phyloP scores from a whole-genome alignment of 805 yeast genomes.

The Danielozyma ontarioensis region DNA sequence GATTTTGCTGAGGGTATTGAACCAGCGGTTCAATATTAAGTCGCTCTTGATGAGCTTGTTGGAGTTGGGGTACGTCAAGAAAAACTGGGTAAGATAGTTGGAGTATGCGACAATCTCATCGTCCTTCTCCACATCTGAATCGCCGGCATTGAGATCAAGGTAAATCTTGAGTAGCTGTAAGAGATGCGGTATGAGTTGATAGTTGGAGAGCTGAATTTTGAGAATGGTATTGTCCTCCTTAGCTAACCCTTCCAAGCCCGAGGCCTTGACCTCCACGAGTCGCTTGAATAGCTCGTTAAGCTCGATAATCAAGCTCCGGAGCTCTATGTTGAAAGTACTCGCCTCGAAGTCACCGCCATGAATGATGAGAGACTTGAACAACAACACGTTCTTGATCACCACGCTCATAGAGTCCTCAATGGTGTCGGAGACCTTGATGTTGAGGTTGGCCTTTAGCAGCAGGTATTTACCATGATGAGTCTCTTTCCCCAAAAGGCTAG shows the following conservation, averaged over 20 bases:
- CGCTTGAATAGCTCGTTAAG: conserved; percentile 4
- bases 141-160: conserved; percentile 13
- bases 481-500: not conserved
- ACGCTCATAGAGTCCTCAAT: not conserved
- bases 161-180: conserved; percentile 25
- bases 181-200: conserved; percentile 27
- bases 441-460: not conserved
- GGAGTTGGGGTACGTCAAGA: conserved; percentile 22
- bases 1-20: conserved; percentile 2
- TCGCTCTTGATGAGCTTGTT: conserved; percentile 22
- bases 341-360: conserved; percentile 1
- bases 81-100: conserved; percentile 18
- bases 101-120: conserved; percentile 9
- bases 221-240: conserved; percentile 4
- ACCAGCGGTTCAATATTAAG: conserved; percentile 19
- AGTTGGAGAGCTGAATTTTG: conserved; percentile 22
- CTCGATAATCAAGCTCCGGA: conserved; percentile 5
- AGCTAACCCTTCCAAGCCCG: not conserved
- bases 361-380: conserved; percentile 9
- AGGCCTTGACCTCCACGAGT: conserved; percentile 3
- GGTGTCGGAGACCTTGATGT: not conserved
- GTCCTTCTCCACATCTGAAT: conserved; percentile 3
- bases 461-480: not conserved
- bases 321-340: not conserved
- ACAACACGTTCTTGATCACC: conserved; percentile 4